Conservation (phyloP, 1,284 basidiomycete genomes). For the Sporisorium graminicola region DNA sequence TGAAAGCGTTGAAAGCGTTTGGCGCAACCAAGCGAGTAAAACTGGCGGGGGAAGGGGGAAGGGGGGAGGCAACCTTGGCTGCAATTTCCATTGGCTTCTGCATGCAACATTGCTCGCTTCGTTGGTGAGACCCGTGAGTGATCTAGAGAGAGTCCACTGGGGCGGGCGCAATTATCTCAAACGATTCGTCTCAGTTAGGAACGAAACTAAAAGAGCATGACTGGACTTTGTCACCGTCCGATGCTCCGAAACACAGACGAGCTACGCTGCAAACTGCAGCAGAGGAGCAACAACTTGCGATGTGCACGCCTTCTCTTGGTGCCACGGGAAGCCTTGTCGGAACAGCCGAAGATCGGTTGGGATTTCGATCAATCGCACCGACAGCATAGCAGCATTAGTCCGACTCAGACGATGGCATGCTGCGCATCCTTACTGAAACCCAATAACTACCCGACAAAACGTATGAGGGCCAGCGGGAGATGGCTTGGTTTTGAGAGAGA, state of each 20-base stretch:
- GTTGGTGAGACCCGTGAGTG: neutral
- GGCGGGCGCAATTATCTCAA: too few relatives aligned
- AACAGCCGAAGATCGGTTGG: constrained; percentile 3
- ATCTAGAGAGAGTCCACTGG: neutral
- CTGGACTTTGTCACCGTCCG: too few relatives aligned
- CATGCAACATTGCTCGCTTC: neutral
- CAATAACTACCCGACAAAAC: neutral
- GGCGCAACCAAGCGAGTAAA: neutral
- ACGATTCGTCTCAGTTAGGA: too few relatives aligned
- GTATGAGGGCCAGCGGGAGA: neutral
- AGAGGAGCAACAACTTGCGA: too few relatives aligned
- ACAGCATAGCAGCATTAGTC: neutral
- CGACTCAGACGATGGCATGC: neutral
- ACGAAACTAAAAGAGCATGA: too few relatives aligned
- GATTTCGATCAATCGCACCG: neutral
- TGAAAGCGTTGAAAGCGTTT: too few relatives aligned
- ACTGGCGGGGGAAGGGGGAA: too few relatives aligned
- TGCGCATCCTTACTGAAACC: neutral
- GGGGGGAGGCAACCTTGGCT: too few relatives aligned
- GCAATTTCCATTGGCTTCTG: neutral
- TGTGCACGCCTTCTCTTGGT: too few relatives aligned
- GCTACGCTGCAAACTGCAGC: too few relatives aligned
- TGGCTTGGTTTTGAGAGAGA: neutral
- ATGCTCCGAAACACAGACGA: neutral
- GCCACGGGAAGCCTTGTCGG: neutral